These are phyloP conservation scores for Komagataea norvegica DNA, from an alignment of 1,139 yeast genomes.

Conservation along the genomic window DNA sequence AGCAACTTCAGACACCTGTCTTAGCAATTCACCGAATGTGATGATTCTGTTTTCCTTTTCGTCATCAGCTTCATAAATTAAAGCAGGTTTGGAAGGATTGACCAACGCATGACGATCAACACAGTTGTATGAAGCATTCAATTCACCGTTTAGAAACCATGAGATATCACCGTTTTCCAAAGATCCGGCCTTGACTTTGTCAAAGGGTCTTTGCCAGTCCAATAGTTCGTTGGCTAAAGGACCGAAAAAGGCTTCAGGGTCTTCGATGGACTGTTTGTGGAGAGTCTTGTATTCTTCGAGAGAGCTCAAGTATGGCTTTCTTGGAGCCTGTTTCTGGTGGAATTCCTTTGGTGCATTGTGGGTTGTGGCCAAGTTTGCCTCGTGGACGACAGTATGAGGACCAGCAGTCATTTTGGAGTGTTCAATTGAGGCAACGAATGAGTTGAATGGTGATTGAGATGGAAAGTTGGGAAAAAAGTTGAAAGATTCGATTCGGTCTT, in stretches of 20 bases:
- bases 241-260: constrained; percentile 85
- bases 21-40: constrained; percentile 82
- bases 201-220: constrained; percentile 82
- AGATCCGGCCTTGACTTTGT: constrained; percentile 67
- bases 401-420: constrained; percentile 8
- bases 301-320: constrained; percentile 42
- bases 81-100: constrained; percentile 83
- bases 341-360: constrained; percentile 73
- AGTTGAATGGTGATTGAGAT: background rate
- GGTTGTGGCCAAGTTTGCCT: constrained; percentile 64
- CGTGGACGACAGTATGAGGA: constrained; percentile 56
- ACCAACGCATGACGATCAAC: constrained; percentile 92
- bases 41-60: constrained; percentile 67
- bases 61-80: constrained; percentile 94
- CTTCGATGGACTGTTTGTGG: constrained; percentile 71
- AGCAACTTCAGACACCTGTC: constrained; percentile 85
- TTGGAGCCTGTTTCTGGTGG: constrained; percentile 62
- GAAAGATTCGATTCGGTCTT: background rate
- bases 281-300: constrained; percentile 69
- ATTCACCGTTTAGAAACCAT: constrained; percentile 92
- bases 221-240: constrained; percentile 73
- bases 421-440: background rate
- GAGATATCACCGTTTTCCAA: constrained; percentile 77
- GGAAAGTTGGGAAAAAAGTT: background rate
- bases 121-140: constrained; percentile 92